Conservation (phyloP, 495 filamentous ascomycete genomes). For the Xylaria longipes region DNA sequence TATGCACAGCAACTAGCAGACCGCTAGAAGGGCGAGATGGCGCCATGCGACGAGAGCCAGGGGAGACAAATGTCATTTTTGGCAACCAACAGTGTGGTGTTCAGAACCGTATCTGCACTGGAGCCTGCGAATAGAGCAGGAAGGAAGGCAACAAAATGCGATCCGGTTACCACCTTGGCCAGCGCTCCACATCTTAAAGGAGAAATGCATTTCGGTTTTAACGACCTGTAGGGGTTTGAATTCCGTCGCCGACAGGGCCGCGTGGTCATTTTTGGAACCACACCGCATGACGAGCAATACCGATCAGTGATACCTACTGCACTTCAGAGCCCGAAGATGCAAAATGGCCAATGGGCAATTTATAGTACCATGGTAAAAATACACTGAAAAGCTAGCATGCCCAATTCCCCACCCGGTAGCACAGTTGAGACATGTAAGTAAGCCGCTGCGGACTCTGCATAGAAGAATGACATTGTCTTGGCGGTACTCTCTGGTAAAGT, state of each 20-base stretch:
- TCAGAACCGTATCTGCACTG: not conserved
- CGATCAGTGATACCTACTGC: not conserved
- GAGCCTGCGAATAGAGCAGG: not conserved
- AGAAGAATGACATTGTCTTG: conserved; percentile 16
- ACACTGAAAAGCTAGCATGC: not conserved
- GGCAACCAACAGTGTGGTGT: conserved; percentile 15
- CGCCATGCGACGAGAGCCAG: conserved; percentile 15
- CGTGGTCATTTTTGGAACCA: conserved; percentile 9
- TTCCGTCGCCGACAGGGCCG: conserved; percentile 17
- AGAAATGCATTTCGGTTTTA: conserved; percentile 19
- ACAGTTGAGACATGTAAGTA: not conserved
- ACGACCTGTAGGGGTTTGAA: conserved; percentile 18
- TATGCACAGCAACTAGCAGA: conserved; percentile 20
- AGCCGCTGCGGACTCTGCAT: conserved; percentile 12
- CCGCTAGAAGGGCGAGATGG: conserved; percentile 24
- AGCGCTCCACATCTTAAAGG: conserved; percentile 5
- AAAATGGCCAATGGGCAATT: not conserved
- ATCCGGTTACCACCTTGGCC: conserved; percentile 15
- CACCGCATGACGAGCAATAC: conserved; percentile 1
- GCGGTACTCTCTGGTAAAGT: conserved; percentile 1
- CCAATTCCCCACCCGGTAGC: not conserved
- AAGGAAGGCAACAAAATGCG: conserved; percentile 22
- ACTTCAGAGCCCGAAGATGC: not conserved
- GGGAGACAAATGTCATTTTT: not conserved
- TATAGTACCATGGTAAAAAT: not conserved